Conservation (phyloP, 805 yeast species). For the Kuraishia piskuri region DNA sequence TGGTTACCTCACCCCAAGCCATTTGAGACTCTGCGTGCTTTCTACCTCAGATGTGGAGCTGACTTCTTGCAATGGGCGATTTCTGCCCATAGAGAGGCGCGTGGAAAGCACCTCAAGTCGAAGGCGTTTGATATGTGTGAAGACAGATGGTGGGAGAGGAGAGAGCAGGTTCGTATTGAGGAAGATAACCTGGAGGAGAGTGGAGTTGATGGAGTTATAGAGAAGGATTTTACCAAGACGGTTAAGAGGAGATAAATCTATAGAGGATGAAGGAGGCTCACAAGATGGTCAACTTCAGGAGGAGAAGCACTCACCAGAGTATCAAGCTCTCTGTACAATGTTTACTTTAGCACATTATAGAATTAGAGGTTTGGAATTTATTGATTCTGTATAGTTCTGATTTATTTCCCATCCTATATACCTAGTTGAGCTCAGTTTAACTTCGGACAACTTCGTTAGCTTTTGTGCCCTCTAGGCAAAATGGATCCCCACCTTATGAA, state of each 20-base stretch:
- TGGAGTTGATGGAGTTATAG: slow-evolving; percentile 83
- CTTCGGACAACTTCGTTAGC: too few species aligned
- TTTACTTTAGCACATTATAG: too few species aligned
- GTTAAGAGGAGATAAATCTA: slow-evolving; percentile 43
- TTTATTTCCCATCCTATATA: too few species aligned
- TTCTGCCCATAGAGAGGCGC: slow-evolving; percentile 71
- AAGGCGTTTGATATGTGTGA: slow-evolving; percentile 87
- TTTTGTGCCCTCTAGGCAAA: slow-evolving; percentile 58
- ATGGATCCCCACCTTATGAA: slow-evolving; percentile 95
- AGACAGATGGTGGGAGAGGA: slow-evolving; percentile 97
- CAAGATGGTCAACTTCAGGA: too few species aligned
- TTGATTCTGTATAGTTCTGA: too few species aligned
- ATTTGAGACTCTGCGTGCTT: slow-evolving; percentile 75
- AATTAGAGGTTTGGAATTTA: too few species aligned
- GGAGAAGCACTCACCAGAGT: too few species aligned
- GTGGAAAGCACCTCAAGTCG: slow-evolving; percentile 85
- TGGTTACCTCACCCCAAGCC: slow-evolving; percentile 98
- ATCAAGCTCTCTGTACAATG: too few species aligned
- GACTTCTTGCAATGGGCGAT: slow-evolving; percentile 90
- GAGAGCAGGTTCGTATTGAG: slow-evolving; percentile 80
- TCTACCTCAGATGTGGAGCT: slow-evolving; percentile 81
- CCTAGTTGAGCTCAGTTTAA: too few species aligned
- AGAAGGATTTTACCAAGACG: slow-evolving; percentile 46
- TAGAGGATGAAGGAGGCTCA: too few species aligned
- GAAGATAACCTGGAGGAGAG: slow-evolving; percentile 92